phyloP scores from a whole-genome alignment of 73 alveolate species.

The Tetrahymena borealis region DNA sequence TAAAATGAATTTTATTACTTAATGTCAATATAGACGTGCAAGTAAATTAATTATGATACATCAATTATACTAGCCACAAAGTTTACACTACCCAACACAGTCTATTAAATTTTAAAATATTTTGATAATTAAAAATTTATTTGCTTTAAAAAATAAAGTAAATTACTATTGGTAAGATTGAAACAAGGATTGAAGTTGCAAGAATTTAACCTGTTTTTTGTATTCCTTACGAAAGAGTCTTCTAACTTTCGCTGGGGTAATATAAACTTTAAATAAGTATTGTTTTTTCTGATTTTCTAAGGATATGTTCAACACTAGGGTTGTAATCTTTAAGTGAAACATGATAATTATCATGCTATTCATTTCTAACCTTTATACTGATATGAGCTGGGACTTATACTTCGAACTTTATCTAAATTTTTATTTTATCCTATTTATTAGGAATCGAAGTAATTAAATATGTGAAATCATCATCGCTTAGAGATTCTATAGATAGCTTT shows the following conservation, averaged over 20 bases:
- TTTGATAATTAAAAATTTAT: neutral
- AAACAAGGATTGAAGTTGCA: neutral
- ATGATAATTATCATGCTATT: neutral
- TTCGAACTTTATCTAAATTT: neutral
- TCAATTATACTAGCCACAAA: neutral
- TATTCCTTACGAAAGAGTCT: neutral
- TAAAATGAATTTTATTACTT: neutral
- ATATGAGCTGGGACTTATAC: neutral
- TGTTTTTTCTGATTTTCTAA: neutral
- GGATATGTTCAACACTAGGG: neutral
- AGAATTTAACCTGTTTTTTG: neutral
- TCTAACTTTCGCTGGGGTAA: neutral
- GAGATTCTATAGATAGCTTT: neutral
- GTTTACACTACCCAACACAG: neutral
- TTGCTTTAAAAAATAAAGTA: neutral
- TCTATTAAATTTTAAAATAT: neutral
- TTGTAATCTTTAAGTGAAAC: neutral
- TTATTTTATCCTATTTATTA: neutral
- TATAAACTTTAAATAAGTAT: neutral
- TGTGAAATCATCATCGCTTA: neutral
- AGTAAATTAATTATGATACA: neutral
- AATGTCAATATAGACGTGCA: neutral
- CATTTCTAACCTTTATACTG: neutral
- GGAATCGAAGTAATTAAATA: neutral
- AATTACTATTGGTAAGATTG: neutral